phyloP scores from a whole-genome alignment of 306 rosid species.

The Fagus crenata region DNA sequence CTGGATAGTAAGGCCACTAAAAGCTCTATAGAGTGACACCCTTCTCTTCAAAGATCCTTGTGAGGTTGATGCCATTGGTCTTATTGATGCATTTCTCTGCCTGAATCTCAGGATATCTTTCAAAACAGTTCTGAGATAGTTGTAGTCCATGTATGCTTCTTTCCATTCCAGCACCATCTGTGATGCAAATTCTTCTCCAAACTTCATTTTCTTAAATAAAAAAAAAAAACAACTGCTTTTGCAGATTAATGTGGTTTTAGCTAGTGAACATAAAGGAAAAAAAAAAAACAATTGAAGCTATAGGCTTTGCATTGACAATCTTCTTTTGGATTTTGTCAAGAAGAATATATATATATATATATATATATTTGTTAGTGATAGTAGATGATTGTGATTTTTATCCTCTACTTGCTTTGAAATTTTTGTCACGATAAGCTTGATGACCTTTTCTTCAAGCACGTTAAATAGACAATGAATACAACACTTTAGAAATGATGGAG shows the following conservation, averaged over 20 bases:
- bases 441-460: too few relatives aligned
- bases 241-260: not conserved
- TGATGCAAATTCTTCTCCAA: conserved; percentile 64
- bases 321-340: too few relatives aligned
- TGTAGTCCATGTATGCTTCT: conserved; percentile 73
- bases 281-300: too few relatives aligned
- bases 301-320: too few relatives aligned
- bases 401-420: too few relatives aligned
- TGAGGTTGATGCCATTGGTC: conserved; percentile 48
- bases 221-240: not conserved
- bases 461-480: too few relatives aligned
- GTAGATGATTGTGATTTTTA: too few relatives aligned
- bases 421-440: too few relatives aligned
- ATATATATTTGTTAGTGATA: too few relatives aligned
- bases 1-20: conserved; percentile 55
- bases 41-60: conserved; percentile 51
- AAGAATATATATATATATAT: too few relatives aligned
- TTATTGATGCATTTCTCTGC: conserved; percentile 28
- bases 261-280: too few relatives aligned
- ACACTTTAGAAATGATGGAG: conserved; percentile 69
- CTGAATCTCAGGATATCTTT: conserved; percentile 33
- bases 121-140: conserved; percentile 45
- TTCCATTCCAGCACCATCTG: conserved; percentile 87
- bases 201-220: conserved; percentile 52
- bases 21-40: conserved; percentile 58